Evolutionary conservation across 1,139 yeast genomes (phyloP), one percentile per base, ranked within the genome.

Genomic region (Yamadazyma membranifaciens): DNA sequence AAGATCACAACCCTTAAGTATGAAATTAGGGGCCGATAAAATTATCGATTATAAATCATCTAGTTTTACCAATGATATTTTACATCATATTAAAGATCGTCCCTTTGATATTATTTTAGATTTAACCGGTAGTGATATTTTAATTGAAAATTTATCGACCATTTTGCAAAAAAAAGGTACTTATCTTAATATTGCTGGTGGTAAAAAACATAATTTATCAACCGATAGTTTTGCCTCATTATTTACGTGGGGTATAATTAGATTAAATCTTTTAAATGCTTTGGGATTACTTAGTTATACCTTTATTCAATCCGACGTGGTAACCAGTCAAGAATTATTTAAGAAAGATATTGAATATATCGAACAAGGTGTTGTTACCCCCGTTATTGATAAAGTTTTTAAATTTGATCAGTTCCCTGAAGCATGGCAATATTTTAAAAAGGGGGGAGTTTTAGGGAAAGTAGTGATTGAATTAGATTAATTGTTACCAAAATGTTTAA

Each of bases 381-480:
- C 12, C 4, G 11, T 64, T 6, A 65, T 85, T 36, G 92, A 84
- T 56, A 66, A 80, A 9, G 73, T 73, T 16, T 70, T 65, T 48
- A 56, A 68, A 4, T 69, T 83, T 51, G 72, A 65, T 3, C 72
- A 81, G 13, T 75, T 62, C 49, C 54, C 72, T 36, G 55, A 63
- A 5, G 91, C 87, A 0, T 54, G 73, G 38, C 73, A 73, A 5
- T 65, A 60, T 45, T 56, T 83, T 30, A 59, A 56, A 12, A 58
- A 68, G 13, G 75, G 77, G 41, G 66, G 60, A 38, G 81, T 83
- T 3, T 70, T 69, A 43, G 95, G 95, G 31, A 86, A 86, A 56
- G 67, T 85, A 32, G 72, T 85, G 6, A 46, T 78, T 25, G 29
- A 38, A 30, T 39, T 45, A 15, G 36, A 31, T 31, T 31, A 25